Evolutionary conservation across 2,329 filamentous ascomycete genomes (phyloP), one percentile per base, ranked within the genome.

Genomic region (Periconia sp.): DNA sequence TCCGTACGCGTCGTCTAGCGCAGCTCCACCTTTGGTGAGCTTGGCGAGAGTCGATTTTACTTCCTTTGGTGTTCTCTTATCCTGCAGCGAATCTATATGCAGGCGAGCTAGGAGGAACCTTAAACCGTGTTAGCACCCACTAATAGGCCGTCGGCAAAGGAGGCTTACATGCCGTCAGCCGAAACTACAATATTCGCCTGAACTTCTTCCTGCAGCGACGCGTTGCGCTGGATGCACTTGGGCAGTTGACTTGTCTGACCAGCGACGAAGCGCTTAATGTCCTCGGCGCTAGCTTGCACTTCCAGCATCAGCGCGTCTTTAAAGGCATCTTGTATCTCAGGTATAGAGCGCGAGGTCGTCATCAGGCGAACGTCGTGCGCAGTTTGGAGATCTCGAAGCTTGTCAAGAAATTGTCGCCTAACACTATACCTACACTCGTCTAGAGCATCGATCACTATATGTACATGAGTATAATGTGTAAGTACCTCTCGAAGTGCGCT

Each of bases 141-240:
- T n/a, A n/a, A 4, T 7, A 13, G 7, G 32, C 40, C 50, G 28
- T 18, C 7, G n/a, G 15, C 25, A 28, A 7, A 29, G 21, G 23
- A 28, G 1, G 47, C 56, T 21, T 42, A 58, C 50, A 59, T 58
- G 21, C 52, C 50, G 24, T 59, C 36, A 10, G 41, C 44, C 19
- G 48, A 30, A 7, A 45, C 24, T 11, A 29, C 13, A 16, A 60
- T 46, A 19, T 64, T 58, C 24, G 54, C 26, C 17, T 31, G 5
- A 22, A 49, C 47, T 9, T 54, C 12, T 3, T 39, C 39, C 11
- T 44, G 17, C 19, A 30, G 12, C 15, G 11, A 4, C 11, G 22
- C 11, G 25, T 48, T 28, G 15, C 34, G 31, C 16, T 39, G 45
- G 33, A 52, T 38, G 17, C 31, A 43, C 23, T 39, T 43, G 7